Conservation (phyloP, 2,329 filamentous ascomycete species). For the Diplodia seriata region DNA sequence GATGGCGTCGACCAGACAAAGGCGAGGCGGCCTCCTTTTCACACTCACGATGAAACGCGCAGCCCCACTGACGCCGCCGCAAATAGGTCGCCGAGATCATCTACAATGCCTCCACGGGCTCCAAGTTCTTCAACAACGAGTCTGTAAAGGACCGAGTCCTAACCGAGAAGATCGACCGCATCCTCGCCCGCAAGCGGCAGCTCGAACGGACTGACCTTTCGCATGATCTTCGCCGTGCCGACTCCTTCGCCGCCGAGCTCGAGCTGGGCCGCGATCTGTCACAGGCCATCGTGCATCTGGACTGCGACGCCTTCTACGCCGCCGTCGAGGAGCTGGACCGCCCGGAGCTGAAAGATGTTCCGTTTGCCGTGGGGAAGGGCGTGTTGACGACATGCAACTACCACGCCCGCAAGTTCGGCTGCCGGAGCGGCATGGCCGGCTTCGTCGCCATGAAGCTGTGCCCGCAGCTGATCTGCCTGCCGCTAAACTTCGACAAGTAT, state of each 20-base stretch:
- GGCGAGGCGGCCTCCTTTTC: constrained; percentile 51
- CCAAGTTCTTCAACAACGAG: constrained; percentile 94
- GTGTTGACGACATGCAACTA: constrained; percentile 83
- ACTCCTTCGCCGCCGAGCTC: constrained; percentile 80
- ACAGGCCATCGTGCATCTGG: constrained; percentile 87
- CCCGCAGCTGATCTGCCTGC: constrained; percentile 80
- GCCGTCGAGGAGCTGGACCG: constrained; percentile 80
- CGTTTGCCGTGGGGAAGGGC: constrained; percentile 86
- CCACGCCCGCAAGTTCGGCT: constrained; percentile 85
- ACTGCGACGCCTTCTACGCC: constrained; percentile 98
- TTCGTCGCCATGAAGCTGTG: constrained; percentile 96
- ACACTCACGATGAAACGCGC: constrained; percentile 3
- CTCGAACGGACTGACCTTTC: constrained; percentile 79
- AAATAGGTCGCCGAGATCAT: constrained; percentile 88
- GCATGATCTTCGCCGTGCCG: constrained; percentile 75
- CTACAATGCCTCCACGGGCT: constrained; percentile 94
- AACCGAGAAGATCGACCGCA: constrained; percentile 83
- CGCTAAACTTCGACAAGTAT: constrained; percentile 90
- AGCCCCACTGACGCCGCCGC: constrained; percentile 19
- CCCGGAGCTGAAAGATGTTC: constrained; percentile 83
- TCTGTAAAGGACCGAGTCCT: constrained; percentile 80
- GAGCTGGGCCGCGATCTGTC: constrained; percentile 81
- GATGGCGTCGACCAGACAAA: constrained; percentile 92
- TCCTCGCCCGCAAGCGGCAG: constrained; percentile 74
- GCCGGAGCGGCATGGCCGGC: constrained; percentile 91